phyloP scores from a whole-genome alignment of 768 basidiomycete species.

The Kwoniella dendrophila region DNA sequence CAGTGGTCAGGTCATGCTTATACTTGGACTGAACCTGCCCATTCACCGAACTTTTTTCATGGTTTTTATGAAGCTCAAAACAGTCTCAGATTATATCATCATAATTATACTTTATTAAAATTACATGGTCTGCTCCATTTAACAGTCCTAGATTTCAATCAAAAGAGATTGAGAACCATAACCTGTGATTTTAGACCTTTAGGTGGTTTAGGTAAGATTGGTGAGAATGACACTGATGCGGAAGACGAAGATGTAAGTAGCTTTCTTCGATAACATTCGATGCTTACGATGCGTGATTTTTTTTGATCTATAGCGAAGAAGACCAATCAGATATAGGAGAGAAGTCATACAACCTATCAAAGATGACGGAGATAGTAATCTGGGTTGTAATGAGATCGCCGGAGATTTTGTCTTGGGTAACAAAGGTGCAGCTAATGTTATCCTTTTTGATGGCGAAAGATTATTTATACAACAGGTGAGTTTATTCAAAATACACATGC shows the following conservation, averaged over 20 bases:
- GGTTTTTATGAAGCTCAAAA: conserved; percentile 18
- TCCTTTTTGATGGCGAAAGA: conserved; percentile 9
- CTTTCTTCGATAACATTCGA: neutral
- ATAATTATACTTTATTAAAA: neutral
- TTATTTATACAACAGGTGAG: conserved; percentile 12
- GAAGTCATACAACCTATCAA: neutral
- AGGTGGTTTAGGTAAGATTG: neutral
- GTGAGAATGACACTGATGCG: neutral
- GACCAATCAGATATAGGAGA: neutral
- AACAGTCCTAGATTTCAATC: conserved; percentile 10
- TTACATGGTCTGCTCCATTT: neutral
- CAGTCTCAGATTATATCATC: conserved; percentile 1
- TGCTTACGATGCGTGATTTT: neutral
- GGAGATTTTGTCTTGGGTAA: conserved; percentile 5
- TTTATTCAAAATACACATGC: neutral
- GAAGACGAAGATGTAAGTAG: neutral
- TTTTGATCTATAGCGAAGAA: neutral
- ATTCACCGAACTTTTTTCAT: neutral
- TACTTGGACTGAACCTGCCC: conserved; percentile 7
- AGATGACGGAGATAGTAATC: neutral
- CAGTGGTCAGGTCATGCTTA: neutral
- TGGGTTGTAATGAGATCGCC: neutral
- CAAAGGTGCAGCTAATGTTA: neutral
- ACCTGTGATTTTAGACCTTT: neutral
- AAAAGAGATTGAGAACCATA: neutral